Evolutionary conservation across 768 basidiomycete species (phyloP).

Genomic region (Rhodotorula toruloides): DNA sequence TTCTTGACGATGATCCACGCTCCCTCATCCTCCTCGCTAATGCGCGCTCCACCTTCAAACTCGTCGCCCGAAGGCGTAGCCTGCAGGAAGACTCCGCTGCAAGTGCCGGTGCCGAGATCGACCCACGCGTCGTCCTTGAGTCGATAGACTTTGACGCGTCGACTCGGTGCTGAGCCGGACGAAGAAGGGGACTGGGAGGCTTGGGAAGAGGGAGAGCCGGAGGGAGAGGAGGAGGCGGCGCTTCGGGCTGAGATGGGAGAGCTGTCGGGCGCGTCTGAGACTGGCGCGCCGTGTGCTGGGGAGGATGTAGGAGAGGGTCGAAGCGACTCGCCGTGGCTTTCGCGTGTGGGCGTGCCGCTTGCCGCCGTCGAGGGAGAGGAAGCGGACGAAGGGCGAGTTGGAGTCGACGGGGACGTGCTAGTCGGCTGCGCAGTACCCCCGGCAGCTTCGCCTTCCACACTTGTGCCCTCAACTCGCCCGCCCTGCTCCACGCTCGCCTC

Average conservation of each 20-base stretch:
- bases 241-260: background rate
- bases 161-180: background rate
- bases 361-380: too few relatives aligned
- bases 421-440: background rate
- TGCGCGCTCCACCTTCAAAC: constrained; percentile 58
- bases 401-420: background rate
- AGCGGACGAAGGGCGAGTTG: background rate
- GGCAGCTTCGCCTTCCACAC: too few relatives aligned
- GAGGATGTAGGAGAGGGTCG: too few relatives aligned
- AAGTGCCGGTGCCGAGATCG: constrained; percentile 95
- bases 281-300: background rate
- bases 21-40: constrained; percentile 20
- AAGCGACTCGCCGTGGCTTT: too few relatives aligned
- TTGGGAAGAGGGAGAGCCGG: constrained; percentile 5
- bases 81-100: constrained; percentile 50
- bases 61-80: constrained; percentile 61
- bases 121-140: constrained; percentile 85
- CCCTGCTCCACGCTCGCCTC: too few relatives aligned
- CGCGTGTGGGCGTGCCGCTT: too few relatives aligned
- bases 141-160: constrained; percentile 72
- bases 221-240: constrained; percentile 5
- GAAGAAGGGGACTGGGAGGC: background rate
- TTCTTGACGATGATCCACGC: constrained; percentile 62
- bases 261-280: background rate
- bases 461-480: too few relatives aligned